These are phyloP conservation scores for Dothistroma septosporum DNA, from an alignment of 2,329 filamentous ascomycete genomes.

Conservation along the genomic window DNA sequence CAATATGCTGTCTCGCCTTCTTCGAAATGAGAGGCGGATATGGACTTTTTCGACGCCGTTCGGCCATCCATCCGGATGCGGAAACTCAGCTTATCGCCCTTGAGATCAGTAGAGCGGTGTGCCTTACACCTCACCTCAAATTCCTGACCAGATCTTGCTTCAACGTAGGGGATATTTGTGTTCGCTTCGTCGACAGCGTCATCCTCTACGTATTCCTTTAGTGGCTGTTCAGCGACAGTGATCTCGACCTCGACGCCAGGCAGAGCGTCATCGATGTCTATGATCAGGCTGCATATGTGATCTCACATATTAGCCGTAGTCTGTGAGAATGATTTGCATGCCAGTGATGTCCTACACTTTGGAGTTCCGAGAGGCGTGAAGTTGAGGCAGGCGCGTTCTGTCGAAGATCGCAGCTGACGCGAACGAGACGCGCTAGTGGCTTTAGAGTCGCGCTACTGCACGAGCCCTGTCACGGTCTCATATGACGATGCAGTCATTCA, in stretches of 20 bases:
- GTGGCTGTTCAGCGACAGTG: slow-evolving; percentile 11
- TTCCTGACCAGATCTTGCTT: slow-evolving; percentile 15
- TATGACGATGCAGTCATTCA: too few relatives aligned
- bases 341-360: not conserved
- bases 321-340: not conserved
- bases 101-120: not conserved
- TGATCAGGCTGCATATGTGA: not conserved
- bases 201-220: slow-evolving; percentile 20
- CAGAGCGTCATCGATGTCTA: slow-evolving; percentile 19
- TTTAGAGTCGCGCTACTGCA: too few relatives aligned
- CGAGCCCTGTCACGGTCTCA: too few relatives aligned
- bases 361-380: too few relatives aligned
- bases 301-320: not conserved
- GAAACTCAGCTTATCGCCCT: slow-evolving; percentile 12
- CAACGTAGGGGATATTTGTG: slow-evolving; percentile 21
- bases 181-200: slow-evolving; percentile 5
- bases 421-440: too few relatives aligned
- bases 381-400: too few relatives aligned
- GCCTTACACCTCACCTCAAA: slow-evolving; percentile 17
- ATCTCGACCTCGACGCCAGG: slow-evolving; percentile 22
- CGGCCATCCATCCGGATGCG: slow-evolving; percentile 14
- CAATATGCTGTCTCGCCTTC: too few relatives aligned
- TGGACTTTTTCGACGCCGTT: not conserved
- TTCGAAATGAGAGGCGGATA: not conserved
- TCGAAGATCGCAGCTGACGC: too few relatives aligned